Evolutionary conservation across 2,329 filamentous ascomycete genomes (phyloP).

Genomic region (Claviceps quebecensis): DNA sequence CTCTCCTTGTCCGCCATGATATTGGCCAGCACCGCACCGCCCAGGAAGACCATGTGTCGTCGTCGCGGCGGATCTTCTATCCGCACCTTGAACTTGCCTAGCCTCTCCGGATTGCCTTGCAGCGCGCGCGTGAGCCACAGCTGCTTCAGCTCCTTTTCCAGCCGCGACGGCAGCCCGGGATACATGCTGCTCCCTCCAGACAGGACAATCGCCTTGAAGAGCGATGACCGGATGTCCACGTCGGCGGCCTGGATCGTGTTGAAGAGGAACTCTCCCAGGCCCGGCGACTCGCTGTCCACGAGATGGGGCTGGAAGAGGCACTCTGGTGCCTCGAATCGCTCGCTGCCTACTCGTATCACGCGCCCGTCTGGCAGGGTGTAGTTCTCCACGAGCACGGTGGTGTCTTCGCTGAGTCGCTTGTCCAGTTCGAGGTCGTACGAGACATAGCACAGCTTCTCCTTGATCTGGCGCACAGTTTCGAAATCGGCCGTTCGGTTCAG

Average conservation of each 20-base stretch:
- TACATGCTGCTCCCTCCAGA: constrained; percentile 99
- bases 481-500: constrained; percentile 98
- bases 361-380: constrained; percentile 95
- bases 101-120: constrained; percentile 77
- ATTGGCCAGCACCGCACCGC: constrained; percentile 90
- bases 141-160: constrained; percentile 99
- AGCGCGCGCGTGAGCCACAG: constrained; percentile 90
- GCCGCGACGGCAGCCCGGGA: constrained; percentile 77
- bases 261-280: constrained; percentile 94
- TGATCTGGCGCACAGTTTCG: constrained; percentile 97
- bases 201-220: constrained; percentile 95
- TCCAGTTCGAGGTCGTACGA: constrained; percentile 96
- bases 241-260: constrained; percentile 96
- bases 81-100: constrained; percentile 98
- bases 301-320: constrained; percentile 97
- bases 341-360: constrained; percentile 89
- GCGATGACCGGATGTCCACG: constrained; percentile 80
- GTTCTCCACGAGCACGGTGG: constrained; percentile 89
- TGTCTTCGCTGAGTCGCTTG: constrained; percentile 91
- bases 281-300: constrained; percentile 92
- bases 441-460: constrained; percentile 99
- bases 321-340: constrained; percentile 94
- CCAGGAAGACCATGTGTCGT: constrained; percentile 98
- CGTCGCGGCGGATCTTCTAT: constrained; percentile 95
- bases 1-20: constrained; percentile 98